Conservation (phyloP, 2,329 filamentous ascomycete species). For the Talaromyces verruculosus region DNA sequence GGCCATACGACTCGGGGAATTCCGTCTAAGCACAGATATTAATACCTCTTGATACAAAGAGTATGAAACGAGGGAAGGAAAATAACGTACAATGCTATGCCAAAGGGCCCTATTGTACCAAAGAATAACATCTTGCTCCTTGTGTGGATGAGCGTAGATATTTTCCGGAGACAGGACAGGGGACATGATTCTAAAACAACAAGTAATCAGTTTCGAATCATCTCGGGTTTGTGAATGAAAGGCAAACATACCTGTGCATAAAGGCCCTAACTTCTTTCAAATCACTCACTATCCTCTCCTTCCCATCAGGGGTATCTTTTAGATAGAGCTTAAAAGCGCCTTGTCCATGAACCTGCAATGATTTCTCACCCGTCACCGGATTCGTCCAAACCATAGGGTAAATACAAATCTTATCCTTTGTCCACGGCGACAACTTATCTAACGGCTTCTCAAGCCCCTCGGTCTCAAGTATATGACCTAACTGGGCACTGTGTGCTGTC, state of each 20-base stretch:
- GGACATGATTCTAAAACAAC: slow-evolving; percentile 36
- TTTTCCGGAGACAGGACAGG: slow-evolving; percentile 35
- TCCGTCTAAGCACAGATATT: slow-evolving; percentile 27
- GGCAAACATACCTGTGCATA: slow-evolving; percentile 19
- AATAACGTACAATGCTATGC: slow-evolving; percentile 39
- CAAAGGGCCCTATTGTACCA: slow-evolving; percentile 44
- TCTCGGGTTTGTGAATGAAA: background rate
- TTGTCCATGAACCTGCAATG: slow-evolving; percentile 40
- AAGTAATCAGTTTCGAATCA: background rate
- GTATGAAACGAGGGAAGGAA: background rate
- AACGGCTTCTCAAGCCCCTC: slow-evolving; percentile 31
- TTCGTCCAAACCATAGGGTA: slow-evolving; percentile 44
- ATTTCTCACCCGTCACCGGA: slow-evolving; percentile 34
- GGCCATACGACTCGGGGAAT: slow-evolving; percentile 41
- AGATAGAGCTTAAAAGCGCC: slow-evolving; percentile 38
- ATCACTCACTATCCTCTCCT: slow-evolving; percentile 19
- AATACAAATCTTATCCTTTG: slow-evolving; percentile 32
- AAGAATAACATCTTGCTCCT: slow-evolving; percentile 41
- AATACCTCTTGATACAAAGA: background rate
- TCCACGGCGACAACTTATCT: slow-evolving; percentile 34
- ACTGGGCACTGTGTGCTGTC: slow-evolving; percentile 34
- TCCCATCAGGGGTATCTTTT: slow-evolving; percentile 31
- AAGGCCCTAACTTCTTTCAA: slow-evolving; percentile 18
- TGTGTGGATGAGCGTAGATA: slow-evolving; percentile 40
- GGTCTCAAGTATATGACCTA: slow-evolving; percentile 36